Evolutionary conservation across 768 basidiomycete genomes (phyloP).

Genomic region (Lactifluus subvellereus): DNA sequence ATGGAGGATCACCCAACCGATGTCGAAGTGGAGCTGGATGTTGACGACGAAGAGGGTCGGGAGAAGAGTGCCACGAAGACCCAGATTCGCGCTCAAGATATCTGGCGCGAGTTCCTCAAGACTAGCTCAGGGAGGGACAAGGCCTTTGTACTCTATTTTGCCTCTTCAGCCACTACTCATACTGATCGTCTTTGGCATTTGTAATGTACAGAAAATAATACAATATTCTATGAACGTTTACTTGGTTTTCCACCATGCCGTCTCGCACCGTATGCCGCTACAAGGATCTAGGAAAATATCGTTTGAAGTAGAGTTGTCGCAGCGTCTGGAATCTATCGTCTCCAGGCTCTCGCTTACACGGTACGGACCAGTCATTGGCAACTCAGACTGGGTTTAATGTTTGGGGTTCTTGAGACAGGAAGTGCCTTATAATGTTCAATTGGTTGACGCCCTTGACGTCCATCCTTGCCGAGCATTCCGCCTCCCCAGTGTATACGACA

Average conservation of each 20-base stretch:
- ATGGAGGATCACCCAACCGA: conserved; percentile 25
- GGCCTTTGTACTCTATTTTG: conserved; percentile 56
- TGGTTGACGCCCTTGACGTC: conserved; percentile 73
- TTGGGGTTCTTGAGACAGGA: conserved; percentile 40
- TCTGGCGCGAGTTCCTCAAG: conserved; percentile 76
- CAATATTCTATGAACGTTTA: conserved; percentile 78
- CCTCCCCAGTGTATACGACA: conserved; percentile 56
- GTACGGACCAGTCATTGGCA: conserved; percentile 35
- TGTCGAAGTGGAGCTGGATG: conserved; percentile 31
- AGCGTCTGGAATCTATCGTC: conserved; percentile 55
- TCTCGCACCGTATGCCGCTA: conserved; percentile 43
- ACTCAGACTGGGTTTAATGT: neutral
- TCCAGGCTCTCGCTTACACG: conserved; percentile 71
- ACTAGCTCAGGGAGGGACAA: conserved; percentile 81
- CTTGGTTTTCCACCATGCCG: conserved; percentile 58
- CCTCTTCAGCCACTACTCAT: neutral
- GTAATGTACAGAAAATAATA: conserved; percentile 62
- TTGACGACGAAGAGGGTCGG: conserved; percentile 31
- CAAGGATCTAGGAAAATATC: conserved; percentile 40
- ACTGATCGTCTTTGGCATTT: neutral
- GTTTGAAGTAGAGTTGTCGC: conserved; percentile 54
- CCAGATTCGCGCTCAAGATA: conserved; percentile 54
- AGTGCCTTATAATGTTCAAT: conserved; percentile 76
- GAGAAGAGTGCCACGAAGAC: conserved; percentile 32
- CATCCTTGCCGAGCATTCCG: conserved; percentile 63